Percentiles rank a stretch among this genome's conserved stretches.
phyloP scores from a whole-genome alignment of 176 grass and related monocot species.

The Cenchrus americanus region DNA sequence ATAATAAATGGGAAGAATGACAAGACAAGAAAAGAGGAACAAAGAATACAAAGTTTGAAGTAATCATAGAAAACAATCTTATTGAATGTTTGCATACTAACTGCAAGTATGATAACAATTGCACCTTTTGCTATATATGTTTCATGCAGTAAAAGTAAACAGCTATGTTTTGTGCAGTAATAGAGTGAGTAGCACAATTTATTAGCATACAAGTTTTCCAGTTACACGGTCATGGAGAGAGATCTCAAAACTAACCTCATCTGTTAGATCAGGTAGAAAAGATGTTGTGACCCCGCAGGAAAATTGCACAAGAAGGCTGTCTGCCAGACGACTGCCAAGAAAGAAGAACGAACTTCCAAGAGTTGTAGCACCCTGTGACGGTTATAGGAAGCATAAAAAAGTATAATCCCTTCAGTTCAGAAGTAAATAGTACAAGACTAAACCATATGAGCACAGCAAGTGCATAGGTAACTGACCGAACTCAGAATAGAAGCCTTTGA shows the following conservation, averaged over 20 bases:
- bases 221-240: neutral
- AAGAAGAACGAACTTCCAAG: constrained; percentile 93
- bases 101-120: neutral
- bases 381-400: constrained; percentile 12
- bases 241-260: constrained; percentile 66
- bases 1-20: constrained; percentile 9
- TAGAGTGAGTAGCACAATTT: neutral
- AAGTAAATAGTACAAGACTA: constrained; percentile 8
- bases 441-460: constrained; percentile 36
- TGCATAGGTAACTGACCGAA: constrained; percentile 66
- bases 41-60: neutral
- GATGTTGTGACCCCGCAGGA: constrained; percentile 57
- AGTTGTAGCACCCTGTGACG: constrained; percentile 69
- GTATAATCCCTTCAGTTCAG: neutral
- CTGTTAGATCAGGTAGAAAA: constrained; percentile 49
- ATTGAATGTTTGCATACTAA: neutral
- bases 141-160: neutral
- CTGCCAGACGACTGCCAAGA: constrained; percentile 89
- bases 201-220: neutral
- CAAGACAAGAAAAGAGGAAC: neutral
- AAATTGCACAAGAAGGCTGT: constrained; percentile 97
- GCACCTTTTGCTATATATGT: neutral
- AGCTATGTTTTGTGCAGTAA: neutral
- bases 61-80: no score
- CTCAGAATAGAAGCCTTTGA: constrained; percentile 92